Evolutionary conservation across 129 eudicot species (phyloP), one percentile per base, ranked within the genome.

Genomic region (Arctium minus): DNA sequence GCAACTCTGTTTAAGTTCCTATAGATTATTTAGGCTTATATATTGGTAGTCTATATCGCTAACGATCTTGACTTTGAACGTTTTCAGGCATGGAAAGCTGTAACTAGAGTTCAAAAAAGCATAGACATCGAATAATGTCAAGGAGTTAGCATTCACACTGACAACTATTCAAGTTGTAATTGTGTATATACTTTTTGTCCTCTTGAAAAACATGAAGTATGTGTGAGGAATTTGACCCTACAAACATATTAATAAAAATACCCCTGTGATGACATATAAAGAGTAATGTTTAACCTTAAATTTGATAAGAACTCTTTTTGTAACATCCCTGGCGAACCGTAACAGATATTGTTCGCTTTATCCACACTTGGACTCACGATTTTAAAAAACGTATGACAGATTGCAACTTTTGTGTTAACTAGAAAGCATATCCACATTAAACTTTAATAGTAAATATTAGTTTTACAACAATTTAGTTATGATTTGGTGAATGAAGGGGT

Each of bases 11-110:
- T 78, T 17, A 30, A 50, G 69, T 50, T 75, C 48, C 5, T 85
- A 18, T 4, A 42, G 35, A 38, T 76, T 31, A 60, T 36, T 11
- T 1, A 60, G 31, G 67, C 83, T 40, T 32, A 18, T 33, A 72
- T 78, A 36, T 64, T 46, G 31, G 30, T 50, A 15, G 27, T 6
- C 22, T 76, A 50, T 50, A 71, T 81, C 4, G 68, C 71, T 68
- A 75, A 48, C 18, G 18, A 72, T 72, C 39, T 65, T 71, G 44
- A 74, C 48, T 36, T 74, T 46, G 75, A 36, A 83, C 13, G 27
- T 71, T 62, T 81, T 27, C 83, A 86, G 88, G 83, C 83, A 8
- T 4, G 31, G 80, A 86, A 81, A 86, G 80, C 83, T 37, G 18
- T 64, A 13, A 35, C 65, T 36, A 78, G 80, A 65, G 86, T 86